A percentile compares a stretch with the other conserved stretches of the same genome.
These are phyloP conservation scores for Penicillium longicatenatum DNA, from an alignment of 495 filamentous ascomycete species.

Conservation along the genomic window DNA sequence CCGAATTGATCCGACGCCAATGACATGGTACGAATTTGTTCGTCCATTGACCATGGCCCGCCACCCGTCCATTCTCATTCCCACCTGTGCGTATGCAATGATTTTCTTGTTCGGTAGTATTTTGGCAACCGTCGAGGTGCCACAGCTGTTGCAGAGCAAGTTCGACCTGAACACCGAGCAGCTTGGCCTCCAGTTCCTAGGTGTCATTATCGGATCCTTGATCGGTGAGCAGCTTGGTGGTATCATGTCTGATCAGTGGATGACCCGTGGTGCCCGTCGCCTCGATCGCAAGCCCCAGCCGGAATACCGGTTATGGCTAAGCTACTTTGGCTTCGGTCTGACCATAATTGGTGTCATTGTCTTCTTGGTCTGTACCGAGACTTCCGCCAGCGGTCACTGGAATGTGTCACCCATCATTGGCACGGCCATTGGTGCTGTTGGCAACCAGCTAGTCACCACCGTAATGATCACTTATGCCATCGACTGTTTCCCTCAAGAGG, in stretches of 20 bases:
- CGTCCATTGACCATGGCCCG: constrained; percentile 44
- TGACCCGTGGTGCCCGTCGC: constrained; percentile 34
- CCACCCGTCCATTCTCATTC: constrained; percentile 47
- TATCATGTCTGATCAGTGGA: constrained; percentile 52
- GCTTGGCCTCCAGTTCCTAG: constrained; percentile 56
- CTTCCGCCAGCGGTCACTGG: constrained; percentile 46
- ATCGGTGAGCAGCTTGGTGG: constrained; percentile 62
- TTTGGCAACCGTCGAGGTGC: constrained; percentile 52
- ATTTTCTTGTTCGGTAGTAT: constrained; percentile 49
- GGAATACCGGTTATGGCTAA: constrained; percentile 56
- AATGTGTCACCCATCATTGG: constrained; percentile 55
- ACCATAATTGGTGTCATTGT: constrained; percentile 53
- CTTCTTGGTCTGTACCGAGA: constrained; percentile 47
- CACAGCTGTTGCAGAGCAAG: constrained; percentile 51
- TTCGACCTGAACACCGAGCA: constrained; percentile 56
- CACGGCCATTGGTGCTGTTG: constrained; percentile 49
- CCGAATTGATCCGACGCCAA: constrained; percentile 51
- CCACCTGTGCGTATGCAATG: constrained; percentile 52
- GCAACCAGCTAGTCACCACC: constrained; percentile 61
- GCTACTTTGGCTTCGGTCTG: constrained; percentile 49
- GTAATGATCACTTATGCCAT: constrained; percentile 59
- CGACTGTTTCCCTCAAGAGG: constrained; percentile 52
- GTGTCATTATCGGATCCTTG: constrained; percentile 57
- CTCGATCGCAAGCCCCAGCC: constrained; percentile 31
- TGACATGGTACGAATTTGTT: constrained; percentile 48